Conservation (phyloP, 148 eudicot genomes). For the Oxyria digyna region DNA sequence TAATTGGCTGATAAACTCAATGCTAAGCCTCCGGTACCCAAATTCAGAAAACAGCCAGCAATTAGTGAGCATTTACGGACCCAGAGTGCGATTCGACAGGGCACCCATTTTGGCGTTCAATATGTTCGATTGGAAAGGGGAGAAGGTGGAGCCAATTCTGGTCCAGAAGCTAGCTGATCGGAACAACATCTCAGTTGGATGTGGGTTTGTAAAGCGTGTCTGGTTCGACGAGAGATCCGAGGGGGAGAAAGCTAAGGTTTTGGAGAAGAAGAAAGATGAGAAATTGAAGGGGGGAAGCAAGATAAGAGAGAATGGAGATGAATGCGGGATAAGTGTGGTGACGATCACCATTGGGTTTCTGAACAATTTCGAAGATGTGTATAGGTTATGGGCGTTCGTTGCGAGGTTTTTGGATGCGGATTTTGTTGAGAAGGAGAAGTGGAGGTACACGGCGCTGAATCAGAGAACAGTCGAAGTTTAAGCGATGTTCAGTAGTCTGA, state of each 20-base stretch:
- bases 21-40: conserved; percentile 76
- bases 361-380: conserved; percentile 78
- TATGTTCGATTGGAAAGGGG: conserved; percentile 87
- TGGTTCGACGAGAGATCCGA: conserved; percentile 66
- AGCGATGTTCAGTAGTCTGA: background rate
- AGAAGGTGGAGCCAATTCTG: conserved; percentile 66
- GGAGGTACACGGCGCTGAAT: conserved; percentile 86
- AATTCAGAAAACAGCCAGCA: conserved; percentile 37
- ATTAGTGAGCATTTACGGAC: conserved; percentile 71
- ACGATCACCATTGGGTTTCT: conserved; percentile 70
- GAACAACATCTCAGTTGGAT: conserved; percentile 62
- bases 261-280: conserved; percentile 19
- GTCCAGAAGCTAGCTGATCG: conserved; percentile 95
- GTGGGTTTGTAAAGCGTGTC: conserved; percentile 43
- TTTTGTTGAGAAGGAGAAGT: conserved; percentile 93
- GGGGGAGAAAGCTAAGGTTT: conserved; percentile 26
- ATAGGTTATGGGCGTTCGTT: conserved; percentile 78
- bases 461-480: conserved; percentile 49
- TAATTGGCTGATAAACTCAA: conserved; percentile 79
- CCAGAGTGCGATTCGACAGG: conserved; percentile 71
- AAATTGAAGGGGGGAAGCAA: background rate
- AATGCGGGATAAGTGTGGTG: conserved; percentile 38
- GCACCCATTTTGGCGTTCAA: conserved; percentile 88
- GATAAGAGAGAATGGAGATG: conserved; percentile 16
- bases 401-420: conserved; percentile 97